Evolutionary conservation across 768 basidiomycete genomes (phyloP).

Genomic region (Lanmaoa rubissima): DNA sequence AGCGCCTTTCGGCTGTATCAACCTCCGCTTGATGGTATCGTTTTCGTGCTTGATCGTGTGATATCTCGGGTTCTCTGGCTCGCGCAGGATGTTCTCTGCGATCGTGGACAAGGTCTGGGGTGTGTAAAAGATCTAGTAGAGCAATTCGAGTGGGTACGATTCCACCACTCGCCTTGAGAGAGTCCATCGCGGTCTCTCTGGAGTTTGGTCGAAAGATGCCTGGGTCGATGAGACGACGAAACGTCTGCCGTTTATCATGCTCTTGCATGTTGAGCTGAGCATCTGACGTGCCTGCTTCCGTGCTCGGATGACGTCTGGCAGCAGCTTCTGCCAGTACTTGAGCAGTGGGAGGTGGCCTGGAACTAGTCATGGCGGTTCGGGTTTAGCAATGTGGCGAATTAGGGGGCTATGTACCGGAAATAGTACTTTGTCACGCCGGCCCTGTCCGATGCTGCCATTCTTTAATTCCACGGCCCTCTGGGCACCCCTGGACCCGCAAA

Average conservation of each 20-base stretch:
- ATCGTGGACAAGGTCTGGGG: conserved; percentile 58
- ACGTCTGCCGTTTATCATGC: conserved; percentile 66
- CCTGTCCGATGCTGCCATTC: too few relatives aligned
- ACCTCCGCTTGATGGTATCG: conserved; percentile 55
- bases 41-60: conserved; percentile 79
- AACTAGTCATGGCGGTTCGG: conserved; percentile 14
- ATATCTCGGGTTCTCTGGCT: conserved; percentile 72
- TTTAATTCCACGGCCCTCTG: too few relatives aligned
- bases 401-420: conserved; percentile 17
- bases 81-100: conserved; percentile 69
- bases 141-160: background rate
- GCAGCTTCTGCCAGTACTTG: conserved; percentile 31
- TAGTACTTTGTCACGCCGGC: background rate
- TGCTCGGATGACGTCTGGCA: conserved; percentile 19
- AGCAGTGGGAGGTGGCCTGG: conserved; percentile 12
- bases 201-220: conserved; percentile 74
- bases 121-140: background rate
- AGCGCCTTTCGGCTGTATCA: conserved; percentile 69
- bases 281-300: background rate
- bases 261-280: conserved; percentile 39
- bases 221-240: conserved; percentile 75
- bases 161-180: conserved; percentile 52
- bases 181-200: conserved; percentile 53
- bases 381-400: background rate
- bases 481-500: too few relatives aligned